Evolutionary conservation across 306 rosid genomes (phyloP).

Genomic region (Quercus suber): DNA sequence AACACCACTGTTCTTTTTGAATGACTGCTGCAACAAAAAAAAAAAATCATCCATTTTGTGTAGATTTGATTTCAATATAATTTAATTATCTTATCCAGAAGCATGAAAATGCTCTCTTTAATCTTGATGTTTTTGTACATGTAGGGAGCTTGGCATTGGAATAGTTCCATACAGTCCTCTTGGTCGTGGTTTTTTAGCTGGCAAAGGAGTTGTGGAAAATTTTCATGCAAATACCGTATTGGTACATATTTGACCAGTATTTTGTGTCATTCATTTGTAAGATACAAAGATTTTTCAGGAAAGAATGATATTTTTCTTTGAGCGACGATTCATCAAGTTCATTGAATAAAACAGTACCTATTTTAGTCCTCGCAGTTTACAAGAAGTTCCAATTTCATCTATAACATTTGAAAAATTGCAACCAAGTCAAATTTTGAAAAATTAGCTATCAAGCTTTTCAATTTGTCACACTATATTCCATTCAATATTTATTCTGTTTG

Average conservation of each 20-base stretch:
- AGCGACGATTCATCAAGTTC: background rate
- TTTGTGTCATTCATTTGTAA: background rate
- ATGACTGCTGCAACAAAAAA: no score
- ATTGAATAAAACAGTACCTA: background rate
- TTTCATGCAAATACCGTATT: slow-evolving; percentile 20
- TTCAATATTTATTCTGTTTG: no score
- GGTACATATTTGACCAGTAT: slow-evolving; percentile 32
- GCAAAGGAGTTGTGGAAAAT: slow-evolving; percentile 57
- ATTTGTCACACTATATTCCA: no score
- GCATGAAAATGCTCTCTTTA: background rate
- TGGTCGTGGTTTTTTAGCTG: slow-evolving; percentile 78
- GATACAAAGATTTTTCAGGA: background rate
- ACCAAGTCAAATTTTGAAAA: no score
- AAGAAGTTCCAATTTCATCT: no score
- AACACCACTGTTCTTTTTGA: no score
- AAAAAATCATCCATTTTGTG: no score
- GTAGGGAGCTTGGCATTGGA: slow-evolving; percentile 80
- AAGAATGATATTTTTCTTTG: background rate
- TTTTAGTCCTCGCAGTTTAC: no score
- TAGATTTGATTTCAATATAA: no score
- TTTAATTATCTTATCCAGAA: no score
- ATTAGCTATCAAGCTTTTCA: no score
- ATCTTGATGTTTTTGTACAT: background rate
- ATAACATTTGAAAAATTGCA: no score
- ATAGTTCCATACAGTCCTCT: slow-evolving; percentile 84